Evolutionary conservation across 345 rosid genomes (phyloP).

Genomic region (Ceriops decandra): DNA sequence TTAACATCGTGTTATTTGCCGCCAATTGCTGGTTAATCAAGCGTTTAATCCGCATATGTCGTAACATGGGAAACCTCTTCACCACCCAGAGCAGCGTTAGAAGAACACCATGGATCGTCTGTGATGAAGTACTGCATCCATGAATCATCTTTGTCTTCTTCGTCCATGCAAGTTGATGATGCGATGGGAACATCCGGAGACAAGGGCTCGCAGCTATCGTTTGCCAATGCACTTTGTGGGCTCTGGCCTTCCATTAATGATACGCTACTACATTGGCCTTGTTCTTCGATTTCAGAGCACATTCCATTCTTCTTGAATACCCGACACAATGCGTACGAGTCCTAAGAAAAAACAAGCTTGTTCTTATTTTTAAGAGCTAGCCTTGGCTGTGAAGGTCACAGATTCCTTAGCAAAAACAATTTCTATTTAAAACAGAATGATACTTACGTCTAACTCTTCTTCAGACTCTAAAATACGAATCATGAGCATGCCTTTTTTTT

Average conservation of each 20-base stretch:
- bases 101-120: conserved; percentile 79
- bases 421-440: too few relatives aligned
- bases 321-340: conserved; percentile 84
- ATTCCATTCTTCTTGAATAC: conserved; percentile 92
- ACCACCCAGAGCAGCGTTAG: conserved; percentile 23
- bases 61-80: conserved; percentile 14
- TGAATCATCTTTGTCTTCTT: conserved; percentile 84
- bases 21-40: background rate
- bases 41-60: conserved; percentile 1
- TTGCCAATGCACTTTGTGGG: conserved; percentile 17
- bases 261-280: conserved; percentile 43
- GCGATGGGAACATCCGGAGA: conserved; percentile 65
- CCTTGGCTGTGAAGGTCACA: too few relatives aligned
- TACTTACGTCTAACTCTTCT: too few relatives aligned
- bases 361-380: background rate
- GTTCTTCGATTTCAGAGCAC: conserved; percentile 65
- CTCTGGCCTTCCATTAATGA: conserved; percentile 46
- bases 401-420: background rate
- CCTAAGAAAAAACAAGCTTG: conserved; percentile 28
- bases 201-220: conserved; percentile 49
- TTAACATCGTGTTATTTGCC: background rate
- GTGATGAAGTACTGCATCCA: conserved; percentile 95
- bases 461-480: too few relatives aligned
- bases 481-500: too few relatives aligned
- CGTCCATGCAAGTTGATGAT: conserved; percentile 51